Conservation (phyloP, 176 grass and related monocot genomes). For the Tillandsia leiboldiana region DNA sequence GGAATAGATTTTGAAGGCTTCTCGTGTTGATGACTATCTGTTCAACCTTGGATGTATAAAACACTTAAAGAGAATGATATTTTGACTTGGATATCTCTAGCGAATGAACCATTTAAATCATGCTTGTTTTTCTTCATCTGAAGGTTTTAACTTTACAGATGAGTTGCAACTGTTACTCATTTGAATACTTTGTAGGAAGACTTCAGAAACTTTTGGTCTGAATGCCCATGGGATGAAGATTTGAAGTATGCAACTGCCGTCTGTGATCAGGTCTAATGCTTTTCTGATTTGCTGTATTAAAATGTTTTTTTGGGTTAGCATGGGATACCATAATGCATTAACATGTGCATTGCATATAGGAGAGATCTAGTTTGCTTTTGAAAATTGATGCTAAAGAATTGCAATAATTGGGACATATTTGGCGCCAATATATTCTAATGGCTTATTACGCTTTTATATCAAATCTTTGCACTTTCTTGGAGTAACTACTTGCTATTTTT, state of each 20-base stretch:
- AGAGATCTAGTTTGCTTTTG: neutral
- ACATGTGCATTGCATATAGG: neutral
- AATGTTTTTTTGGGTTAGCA: neutral
- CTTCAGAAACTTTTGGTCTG: constrained; percentile 95
- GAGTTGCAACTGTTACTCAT: neutral
- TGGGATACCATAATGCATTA: too few relatives aligned
- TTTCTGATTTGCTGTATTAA: neutral
- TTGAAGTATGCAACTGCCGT: constrained; percentile 74
- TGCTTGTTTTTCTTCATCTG: neutral
- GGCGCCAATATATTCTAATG: neutral
- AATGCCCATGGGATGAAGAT: constrained; percentile 98
- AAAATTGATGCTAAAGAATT: neutral
- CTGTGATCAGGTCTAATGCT: constrained; percentile 63
- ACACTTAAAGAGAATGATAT: too few relatives aligned
- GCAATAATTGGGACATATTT: neutral
- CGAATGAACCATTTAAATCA: too few relatives aligned
- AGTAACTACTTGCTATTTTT: too few relatives aligned
- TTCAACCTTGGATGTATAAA: too few relatives aligned
- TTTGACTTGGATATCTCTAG: too few relatives aligned
- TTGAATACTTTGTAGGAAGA: constrained; percentile 59
- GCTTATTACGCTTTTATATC: too few relatives aligned
- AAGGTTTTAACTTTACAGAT: neutral
- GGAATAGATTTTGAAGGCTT: too few relatives aligned
- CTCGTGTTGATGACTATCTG: too few relatives aligned
- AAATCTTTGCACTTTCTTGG: too few relatives aligned